phyloP scores from a whole-genome alignment of 2,329 filamentous ascomycete genomes.

The Elsinoe arachidis region DNA sequence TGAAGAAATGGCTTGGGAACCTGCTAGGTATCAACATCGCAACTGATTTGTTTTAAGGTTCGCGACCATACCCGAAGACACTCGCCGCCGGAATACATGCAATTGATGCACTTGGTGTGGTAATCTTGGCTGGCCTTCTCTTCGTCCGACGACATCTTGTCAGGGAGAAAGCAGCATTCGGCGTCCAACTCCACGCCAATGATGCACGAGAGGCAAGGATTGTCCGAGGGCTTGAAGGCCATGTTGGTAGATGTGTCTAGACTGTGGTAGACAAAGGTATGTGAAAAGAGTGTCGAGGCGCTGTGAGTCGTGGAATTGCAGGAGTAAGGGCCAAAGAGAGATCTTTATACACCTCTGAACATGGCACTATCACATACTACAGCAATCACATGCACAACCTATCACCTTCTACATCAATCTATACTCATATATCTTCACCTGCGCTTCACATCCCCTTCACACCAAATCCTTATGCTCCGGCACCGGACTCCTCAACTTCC shows the following conservation, averaged over 20 bases:
- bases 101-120: not conserved
- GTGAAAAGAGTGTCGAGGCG: not conserved
- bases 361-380: too few relatives aligned
- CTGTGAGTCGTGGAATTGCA: too few relatives aligned
- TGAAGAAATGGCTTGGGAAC: not conserved
- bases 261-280: not conserved
- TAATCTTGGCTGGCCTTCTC: not conserved
- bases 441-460: not conserved
- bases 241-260: not conserved
- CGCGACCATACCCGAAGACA: not conserved
- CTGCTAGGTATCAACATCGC: not conserved
- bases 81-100: not conserved
- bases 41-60: not conserved
- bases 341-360: too few relatives aligned
- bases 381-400: not conserved
- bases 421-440: not conserved
- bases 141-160: not conserved
- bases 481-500: constrained; percentile 60
- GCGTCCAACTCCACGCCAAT: not conserved
- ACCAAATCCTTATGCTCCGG: constrained; percentile 52
- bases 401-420: not conserved
- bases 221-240: not conserved
- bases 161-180: not conserved
- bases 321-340: too few relatives aligned
- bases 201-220: not conserved